Conservation (phyloP, 2,329 filamentous ascomycete genomes). For the Elsinoe perseae region DNA sequence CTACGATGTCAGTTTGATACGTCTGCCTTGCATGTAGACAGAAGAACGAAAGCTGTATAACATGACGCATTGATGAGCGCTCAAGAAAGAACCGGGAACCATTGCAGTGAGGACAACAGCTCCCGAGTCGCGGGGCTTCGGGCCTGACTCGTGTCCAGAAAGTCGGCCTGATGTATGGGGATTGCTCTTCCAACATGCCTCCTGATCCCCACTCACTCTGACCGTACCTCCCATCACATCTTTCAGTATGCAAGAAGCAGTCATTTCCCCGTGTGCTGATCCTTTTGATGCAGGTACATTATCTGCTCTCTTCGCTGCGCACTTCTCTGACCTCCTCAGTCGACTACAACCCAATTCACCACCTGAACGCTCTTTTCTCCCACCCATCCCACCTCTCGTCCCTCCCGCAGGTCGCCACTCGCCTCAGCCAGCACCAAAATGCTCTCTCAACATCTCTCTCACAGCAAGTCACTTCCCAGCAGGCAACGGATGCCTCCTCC, state of each 20-base stretch:
- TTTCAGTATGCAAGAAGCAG: not conserved
- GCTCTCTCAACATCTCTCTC: conserved; percentile 73
- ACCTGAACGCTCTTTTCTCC: conserved; percentile 89
- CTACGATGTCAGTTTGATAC: no score
- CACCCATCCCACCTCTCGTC: conserved; percentile 78
- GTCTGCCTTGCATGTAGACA: no score
- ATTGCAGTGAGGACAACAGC: not conserved
- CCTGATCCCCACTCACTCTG: not conserved
- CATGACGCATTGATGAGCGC: no score
- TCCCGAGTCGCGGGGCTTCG: not conserved
- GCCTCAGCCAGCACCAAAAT: conserved; percentile 69
- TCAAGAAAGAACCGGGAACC: no score
- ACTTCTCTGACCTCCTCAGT: conserved; percentile 36
- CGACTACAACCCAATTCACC: conserved; percentile 86
- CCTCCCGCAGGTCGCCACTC: conserved; percentile 64
- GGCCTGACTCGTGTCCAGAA: conserved; percentile 1
- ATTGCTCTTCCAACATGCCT: not conserved
- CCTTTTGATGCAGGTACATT: conserved; percentile 15
- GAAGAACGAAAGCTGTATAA: no score
- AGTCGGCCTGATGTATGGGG: not conserved
- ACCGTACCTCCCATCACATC: not conserved
- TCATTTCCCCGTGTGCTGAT: not conserved
- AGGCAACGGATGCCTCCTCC: conserved; percentile 76
- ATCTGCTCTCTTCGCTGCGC: not conserved
- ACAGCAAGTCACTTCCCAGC: conserved; percentile 64